phyloP scores from a whole-genome alignment of 257 asterid genomes.

The Agastache rugosa region DNA sequence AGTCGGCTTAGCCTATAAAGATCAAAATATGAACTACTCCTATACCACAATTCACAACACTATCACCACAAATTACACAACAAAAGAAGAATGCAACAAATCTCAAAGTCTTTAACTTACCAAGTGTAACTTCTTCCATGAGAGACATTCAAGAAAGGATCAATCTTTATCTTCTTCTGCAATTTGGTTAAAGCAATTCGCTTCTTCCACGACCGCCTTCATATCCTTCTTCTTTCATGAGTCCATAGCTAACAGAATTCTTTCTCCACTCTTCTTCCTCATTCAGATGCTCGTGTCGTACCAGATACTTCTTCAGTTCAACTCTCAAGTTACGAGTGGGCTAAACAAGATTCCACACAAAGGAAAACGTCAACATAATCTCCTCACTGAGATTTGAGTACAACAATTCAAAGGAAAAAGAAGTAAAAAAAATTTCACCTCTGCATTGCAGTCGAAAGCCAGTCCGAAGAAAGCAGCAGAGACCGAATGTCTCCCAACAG shows the following conservation, averaged over 20 bases:
- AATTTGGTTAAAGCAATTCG: conserved; percentile 20
- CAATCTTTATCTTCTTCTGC: conserved; percentile 32
- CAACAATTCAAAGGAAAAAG: not conserved
- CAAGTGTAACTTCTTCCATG: not conserved
- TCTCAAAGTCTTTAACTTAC: not conserved
- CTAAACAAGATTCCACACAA: conserved; percentile 40
- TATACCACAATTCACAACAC: conserved; percentile 23
- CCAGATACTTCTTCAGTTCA: conserved; percentile 69
- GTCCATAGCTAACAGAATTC: conserved; percentile 55
- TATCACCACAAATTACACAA: conserved; percentile 21
- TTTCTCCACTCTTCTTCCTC: conserved; percentile 65
- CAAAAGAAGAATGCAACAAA: not conserved
- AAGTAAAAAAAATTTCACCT: conserved; percentile 54
- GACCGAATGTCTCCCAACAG: conserved; percentile 64
- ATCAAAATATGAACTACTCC: not conserved
- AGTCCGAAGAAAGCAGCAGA: conserved; percentile 67
- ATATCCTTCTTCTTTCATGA: conserved; percentile 44
- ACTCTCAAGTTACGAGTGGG: conserved; percentile 59
- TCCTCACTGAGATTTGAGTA: not conserved
- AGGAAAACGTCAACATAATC: not conserved
- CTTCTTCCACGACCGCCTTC: conserved; percentile 26
- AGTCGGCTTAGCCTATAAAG: conserved; percentile 9
- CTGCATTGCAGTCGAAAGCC: conserved; percentile 74
- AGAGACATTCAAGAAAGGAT: conserved; percentile 11
- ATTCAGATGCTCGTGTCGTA: conserved; percentile 58